phyloP scores from a whole-genome alignment of 169 alveolate genomes.

The Cyclospora cayetanensis region DNA sequence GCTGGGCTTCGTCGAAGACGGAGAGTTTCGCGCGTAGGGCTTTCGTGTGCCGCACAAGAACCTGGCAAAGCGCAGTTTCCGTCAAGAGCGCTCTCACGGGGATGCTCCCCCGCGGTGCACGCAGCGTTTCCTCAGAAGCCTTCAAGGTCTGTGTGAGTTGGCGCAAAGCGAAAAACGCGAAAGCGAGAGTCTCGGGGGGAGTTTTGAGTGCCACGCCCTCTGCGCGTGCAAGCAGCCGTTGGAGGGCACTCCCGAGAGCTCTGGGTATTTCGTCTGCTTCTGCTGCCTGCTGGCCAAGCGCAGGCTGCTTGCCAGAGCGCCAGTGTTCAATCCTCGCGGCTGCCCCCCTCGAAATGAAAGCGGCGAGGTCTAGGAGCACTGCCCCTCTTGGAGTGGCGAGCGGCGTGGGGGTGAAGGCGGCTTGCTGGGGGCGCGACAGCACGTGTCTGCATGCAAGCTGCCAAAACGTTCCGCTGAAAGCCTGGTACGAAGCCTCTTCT shows the following conservation, averaged over 20 bases:
- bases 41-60: slow-evolving; percentile 4
- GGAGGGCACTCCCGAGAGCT: slow-evolving; percentile 25
- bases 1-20: slow-evolving; percentile 24
- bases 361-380: slow-evolving; percentile 13
- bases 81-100: not conserved
- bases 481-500: not conserved
- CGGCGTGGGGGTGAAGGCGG: not conserved
- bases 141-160: not conserved
- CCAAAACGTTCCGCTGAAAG: slow-evolving; percentile 58
- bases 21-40: slow-evolving; percentile 14
- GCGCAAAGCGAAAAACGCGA: slow-evolving; percentile 24
- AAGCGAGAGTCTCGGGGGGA: slow-evolving; percentile 40
- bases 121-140: not conserved
- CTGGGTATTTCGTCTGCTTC: not conserved
- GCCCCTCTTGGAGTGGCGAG: not conserved
- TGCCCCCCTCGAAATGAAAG: slow-evolving; percentile 2
- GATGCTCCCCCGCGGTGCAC: not conserved
- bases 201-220: slow-evolving; percentile 45
- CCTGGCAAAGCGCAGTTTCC: not conserved
- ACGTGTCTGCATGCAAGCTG: slow-evolving; percentile 45
- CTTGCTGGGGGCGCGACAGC: slow-evolving; percentile 5
- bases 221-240: slow-evolving; percentile 13
- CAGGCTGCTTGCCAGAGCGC: not conserved
- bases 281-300: not conserved
- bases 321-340: not conserved